Evolutionary conservation across 345 rosid species (phyloP), one percentile per base, ranked within the genome.

Genomic region (Cochlearia excelsa): DNA sequence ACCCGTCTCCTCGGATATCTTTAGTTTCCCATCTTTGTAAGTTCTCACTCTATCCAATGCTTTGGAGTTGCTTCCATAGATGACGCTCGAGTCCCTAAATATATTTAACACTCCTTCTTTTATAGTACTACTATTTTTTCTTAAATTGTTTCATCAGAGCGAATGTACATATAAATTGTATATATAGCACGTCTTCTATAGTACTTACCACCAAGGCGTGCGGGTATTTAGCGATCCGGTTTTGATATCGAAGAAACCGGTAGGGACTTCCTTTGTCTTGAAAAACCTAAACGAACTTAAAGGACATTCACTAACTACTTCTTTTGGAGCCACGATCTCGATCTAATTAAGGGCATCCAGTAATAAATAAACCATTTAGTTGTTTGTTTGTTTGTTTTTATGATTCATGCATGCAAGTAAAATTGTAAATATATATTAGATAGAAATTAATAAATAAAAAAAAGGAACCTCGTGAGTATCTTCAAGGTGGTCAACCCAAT

Each of bases 401-500:
- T 16, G 23, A 16, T 16, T 16, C 23, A 16, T 16, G 23, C 23
- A 16, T 16, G 23, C 23, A 16, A 0, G 23, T 16, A 16, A 16
- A 16, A 16, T 16, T 33, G 35, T 33, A 5, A 5, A 33, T 33
- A 5, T 3, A 33, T 33, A 33, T 2, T 2, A 33, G 4, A 33
- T 33, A 5, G 5, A 33, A 2, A 33, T 33, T 33, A 16, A 16
- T 16, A 33, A 33, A 33, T 33, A 3, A 33, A 2, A 2, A 2
- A 2, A 27, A 37, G 1, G 28, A 46, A 79, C 89, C 81, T 79
- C 82, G 16, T 76, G 23, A 46, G 82, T 81, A 2, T 79, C 84
- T 66, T 83, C 90, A 68, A 79, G 7, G 42, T 84, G 90, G 56
- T 81, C 90, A 53, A 81, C 35, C 90, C 90, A 84, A 35, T 84